A percentile compares a stretch with the other conserved stretches of the same genome.
These are phyloP conservation scores for Beauveria sp. DNA, from an alignment of 2,329 filamentous ascomycete genomes.

Conservation along the genomic window DNA sequence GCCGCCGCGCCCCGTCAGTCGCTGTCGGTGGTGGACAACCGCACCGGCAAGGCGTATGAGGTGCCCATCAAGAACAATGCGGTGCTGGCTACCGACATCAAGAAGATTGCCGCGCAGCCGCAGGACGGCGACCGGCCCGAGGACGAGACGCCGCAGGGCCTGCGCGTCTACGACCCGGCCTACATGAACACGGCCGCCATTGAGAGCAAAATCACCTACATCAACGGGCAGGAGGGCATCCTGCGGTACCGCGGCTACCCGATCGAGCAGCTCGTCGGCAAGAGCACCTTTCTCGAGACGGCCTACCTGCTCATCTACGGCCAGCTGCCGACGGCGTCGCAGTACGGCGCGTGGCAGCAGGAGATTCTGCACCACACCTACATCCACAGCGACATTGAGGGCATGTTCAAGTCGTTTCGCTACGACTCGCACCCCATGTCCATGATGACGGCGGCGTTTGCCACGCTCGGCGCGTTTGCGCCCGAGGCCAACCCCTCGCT, in stretches of 20 bases:
- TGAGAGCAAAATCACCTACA: slow-evolving; percentile 43
- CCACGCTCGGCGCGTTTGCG: slow-evolving; percentile 41
- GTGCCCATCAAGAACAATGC: slow-evolving; percentile 42
- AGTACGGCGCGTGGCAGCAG: slow-evolving; percentile 34
- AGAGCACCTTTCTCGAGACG: slow-evolving; percentile 42
- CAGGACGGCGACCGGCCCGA: slow-evolving; percentile 30
- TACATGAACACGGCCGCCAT: slow-evolving; percentile 47
- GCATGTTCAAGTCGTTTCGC: slow-evolving; percentile 43
- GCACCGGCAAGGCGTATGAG: slow-evolving; percentile 40
- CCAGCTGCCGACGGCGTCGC: slow-evolving; percentile 36
- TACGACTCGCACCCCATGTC: slow-evolving; percentile 47
- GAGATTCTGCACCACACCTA: slow-evolving; percentile 46
- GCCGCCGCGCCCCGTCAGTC: slow-evolving; percentile 19
- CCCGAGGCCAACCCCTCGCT: slow-evolving; percentile 44
- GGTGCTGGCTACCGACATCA: slow-evolving; percentile 43
- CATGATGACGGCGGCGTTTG: slow-evolving; percentile 42
- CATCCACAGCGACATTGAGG: slow-evolving; percentile 41
- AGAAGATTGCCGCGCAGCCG: slow-evolving; percentile 36
- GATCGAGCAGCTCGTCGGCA: slow-evolving; percentile 42
- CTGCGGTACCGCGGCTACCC: slow-evolving; percentile 45
- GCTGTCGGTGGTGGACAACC: slow-evolving; percentile 41
- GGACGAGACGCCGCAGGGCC: slow-evolving; percentile 40
- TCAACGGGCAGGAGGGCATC: slow-evolving; percentile 44
- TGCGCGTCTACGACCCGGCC: slow-evolving; percentile 43
- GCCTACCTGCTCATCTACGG: slow-evolving; percentile 46